Base-by-base conservation (phyloP, 345 rosid genomes). In the Populus simonii region DNA sequence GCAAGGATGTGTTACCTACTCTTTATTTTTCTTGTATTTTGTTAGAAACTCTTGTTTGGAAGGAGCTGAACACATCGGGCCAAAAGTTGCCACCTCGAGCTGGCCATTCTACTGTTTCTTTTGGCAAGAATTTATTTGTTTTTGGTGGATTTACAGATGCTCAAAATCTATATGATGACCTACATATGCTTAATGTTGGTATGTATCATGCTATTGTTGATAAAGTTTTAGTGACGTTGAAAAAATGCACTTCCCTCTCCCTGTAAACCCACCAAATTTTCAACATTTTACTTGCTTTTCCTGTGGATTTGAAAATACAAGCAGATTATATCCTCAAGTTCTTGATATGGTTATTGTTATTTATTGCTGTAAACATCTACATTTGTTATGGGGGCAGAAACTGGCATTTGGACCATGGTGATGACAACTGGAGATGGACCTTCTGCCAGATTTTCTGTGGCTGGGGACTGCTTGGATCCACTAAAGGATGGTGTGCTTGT, bases 91-190 rank as follows among this genome's bases (percentile, higher is more conserved):
- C 98, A 73, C 98, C 99, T 74, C 92, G 99, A 83, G 99, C 98
- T 82, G 99, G 99, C 23, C 98, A 96, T 84, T 87, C 94, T 12
- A 86, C 99, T 35, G 89, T 91, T 83, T 87, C 97, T 73, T 84
- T 96, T 81, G 97, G 99, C 83, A 94, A 88, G 85, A 87, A 89
- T 79, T 82, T 96, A 70, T 92, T 89, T 85, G 97, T 96, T 70
- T 96, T 91, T 85, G 99, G 99, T 78, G 99, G 99, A 83, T 96
- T 92, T 85, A 89, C 97, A 0, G 97, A 92, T 85, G 92, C 95
- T 65, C 98, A 96, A 86, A 94, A 91, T 83, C 89, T 96, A 39
- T 94, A 92, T 22, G 94, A 94, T 79, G 98, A 94, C 76, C 86
- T 94, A 20, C 87, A 90, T 76, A 87, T 91, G 89, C 94, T 96